These are phyloP conservation scores for Kuraishia capsulata DNA, from an alignment of 805 yeast genomes.

Conservation along the genomic window DNA sequence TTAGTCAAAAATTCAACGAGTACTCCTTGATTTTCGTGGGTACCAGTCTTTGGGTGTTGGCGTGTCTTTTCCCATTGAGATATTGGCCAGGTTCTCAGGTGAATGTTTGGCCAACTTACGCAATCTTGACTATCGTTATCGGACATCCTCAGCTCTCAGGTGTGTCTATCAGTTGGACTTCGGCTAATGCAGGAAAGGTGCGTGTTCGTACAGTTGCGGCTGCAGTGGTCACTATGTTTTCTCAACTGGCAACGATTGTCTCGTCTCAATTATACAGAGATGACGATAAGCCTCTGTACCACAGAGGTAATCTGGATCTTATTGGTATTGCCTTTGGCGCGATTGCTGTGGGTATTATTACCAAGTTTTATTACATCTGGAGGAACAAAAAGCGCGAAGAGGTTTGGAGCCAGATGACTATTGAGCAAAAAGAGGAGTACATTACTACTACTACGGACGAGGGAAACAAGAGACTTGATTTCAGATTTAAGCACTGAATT, in stretches of 20 bases:
- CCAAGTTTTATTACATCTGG: constrained; percentile 28
- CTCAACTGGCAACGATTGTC: constrained; percentile 39
- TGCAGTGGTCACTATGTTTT: constrained; percentile 46
- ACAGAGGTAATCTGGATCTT: constrained; percentile 37
- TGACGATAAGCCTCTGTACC: constrained; percentile 46
- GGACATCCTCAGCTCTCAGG: constrained; percentile 34
- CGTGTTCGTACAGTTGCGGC: constrained; percentile 47
- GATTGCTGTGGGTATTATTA: constrained; percentile 15
- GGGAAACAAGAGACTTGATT: constrained; percentile 53
- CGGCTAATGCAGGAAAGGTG: constrained; percentile 49
- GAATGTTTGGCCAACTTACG: constrained; percentile 7
- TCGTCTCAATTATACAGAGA: constrained; percentile 42
- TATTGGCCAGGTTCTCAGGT: constrained; percentile 7
- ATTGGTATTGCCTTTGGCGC: constrained; percentile 22
- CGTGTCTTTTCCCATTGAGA: constrained; percentile 3
- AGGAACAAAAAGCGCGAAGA: constrained; percentile 34
- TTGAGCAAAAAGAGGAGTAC: constrained; percentile 42
- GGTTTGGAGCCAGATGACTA: constrained; percentile 43
- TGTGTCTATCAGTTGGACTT: constrained; percentile 43
- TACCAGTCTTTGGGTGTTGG: not conserved
- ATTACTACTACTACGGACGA: constrained; percentile 32
- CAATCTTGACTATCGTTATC: constrained; percentile 10
- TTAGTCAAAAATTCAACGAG: constrained; percentile 24
- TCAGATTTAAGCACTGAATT: constrained; percentile 16
- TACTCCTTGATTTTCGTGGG: constrained; percentile 4